Evolutionary conservation across 257 asterid genomes (phyloP).

Genomic region (Petunia secreta): DNA sequence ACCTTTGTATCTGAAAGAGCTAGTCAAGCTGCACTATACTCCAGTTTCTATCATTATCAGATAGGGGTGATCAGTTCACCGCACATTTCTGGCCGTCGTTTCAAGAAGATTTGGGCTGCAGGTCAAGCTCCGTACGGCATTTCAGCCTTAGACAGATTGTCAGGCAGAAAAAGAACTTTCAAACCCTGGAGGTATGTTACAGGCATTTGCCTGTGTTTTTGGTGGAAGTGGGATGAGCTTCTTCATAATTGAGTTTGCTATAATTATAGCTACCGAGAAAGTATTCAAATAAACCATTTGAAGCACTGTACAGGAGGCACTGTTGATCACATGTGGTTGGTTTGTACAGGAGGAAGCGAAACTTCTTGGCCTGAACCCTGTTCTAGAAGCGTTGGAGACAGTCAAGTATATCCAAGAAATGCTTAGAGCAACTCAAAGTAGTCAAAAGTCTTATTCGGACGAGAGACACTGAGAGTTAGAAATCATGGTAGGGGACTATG

Average conservation of each 20-base stretch:
- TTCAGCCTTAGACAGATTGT: background rate
- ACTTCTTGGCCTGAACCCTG: background rate
- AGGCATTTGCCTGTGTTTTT: background rate
- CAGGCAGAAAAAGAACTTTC: background rate
- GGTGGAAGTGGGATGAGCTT: constrained; percentile 24
- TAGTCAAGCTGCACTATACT: constrained; percentile 10
- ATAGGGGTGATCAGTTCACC: background rate
- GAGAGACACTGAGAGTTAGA: background rate
- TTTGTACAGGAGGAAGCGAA: background rate
- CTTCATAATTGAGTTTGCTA: constrained; percentile 12
- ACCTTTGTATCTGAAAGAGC: background rate
- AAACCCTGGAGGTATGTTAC: background rate
- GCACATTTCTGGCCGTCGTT: background rate
- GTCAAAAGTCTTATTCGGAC: background rate
- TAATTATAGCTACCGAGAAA: constrained; percentile 7
- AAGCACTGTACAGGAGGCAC: background rate
- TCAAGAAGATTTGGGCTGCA: background rate
- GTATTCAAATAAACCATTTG: constrained; percentile 8
- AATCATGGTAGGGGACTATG: background rate
- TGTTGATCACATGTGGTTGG: background rate
- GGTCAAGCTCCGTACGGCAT: background rate
- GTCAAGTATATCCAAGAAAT: background rate
- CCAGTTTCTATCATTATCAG: background rate
- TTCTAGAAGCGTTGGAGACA: background rate
- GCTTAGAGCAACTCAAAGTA: background rate